A percentile compares a stretch with the other conserved stretches of the same genome.
Conservation (phyloP, 202 grass and related monocot genomes). For the Digitaria exilis region DNA sequence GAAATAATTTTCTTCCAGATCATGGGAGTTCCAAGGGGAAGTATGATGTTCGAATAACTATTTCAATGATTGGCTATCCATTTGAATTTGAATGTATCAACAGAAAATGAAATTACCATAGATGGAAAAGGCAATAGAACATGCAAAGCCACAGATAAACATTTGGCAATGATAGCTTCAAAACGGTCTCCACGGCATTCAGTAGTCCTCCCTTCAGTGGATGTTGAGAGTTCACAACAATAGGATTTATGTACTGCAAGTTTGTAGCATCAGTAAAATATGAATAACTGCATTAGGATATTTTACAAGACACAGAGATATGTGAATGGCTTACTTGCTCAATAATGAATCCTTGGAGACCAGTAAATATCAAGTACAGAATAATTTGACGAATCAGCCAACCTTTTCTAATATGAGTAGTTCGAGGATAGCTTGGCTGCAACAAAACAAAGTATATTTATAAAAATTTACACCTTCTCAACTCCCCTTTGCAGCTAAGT, state of each 20-base stretch:
- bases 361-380: slow-evolving; percentile 68
- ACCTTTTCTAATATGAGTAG: slow-evolving; percentile 57
- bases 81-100: slow-evolving; percentile 31
- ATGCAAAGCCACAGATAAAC: slow-evolving; percentile 89
- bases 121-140: slow-evolving; percentile 87
- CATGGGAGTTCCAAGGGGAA: slow-evolving; percentile 14
- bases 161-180: slow-evolving; percentile 81
- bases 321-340: slow-evolving; percentile 64
- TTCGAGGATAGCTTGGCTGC: slow-evolving; percentile 72
- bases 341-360: slow-evolving; percentile 77
- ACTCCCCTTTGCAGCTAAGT: slow-evolving; percentile 10
- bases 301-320: neutral
- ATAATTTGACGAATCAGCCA: slow-evolving; percentile 83
- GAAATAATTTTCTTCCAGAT: neutral
- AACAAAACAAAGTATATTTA: slow-evolving; percentile 35
- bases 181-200: slow-evolving; percentile 68
- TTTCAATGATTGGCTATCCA: neutral
- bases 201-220: slow-evolving; percentile 67
- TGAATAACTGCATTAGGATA: slow-evolving; percentile 21
- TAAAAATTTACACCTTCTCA: neutral
- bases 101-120: slow-evolving; percentile 57
- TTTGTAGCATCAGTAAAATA: slow-evolving; percentile 16
- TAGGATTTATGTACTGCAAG: slow-evolving; percentile 86
- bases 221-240: slow-evolving; percentile 79
- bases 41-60: neutral